phyloP scores from a whole-genome alignment of 345 rosid genomes.

The Brassica juncea region DNA sequence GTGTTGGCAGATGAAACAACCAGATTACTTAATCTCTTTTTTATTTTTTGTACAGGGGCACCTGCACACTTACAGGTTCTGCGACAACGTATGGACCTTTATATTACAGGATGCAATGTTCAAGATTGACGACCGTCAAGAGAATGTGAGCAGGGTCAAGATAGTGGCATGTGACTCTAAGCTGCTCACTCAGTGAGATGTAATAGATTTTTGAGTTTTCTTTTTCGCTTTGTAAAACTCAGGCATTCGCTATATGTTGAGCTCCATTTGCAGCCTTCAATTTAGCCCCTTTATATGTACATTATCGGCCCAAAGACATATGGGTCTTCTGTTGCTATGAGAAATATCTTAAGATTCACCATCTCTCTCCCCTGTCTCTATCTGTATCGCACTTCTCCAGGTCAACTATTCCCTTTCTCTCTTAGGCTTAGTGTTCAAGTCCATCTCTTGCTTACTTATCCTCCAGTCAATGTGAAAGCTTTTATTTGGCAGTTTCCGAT shows the following conservation, averaged over 20 bases:
- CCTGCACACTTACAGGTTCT: slow-evolving; percentile 96
- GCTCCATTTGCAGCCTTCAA: slow-evolving; percentile 38
- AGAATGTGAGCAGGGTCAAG: slow-evolving; percentile 76
- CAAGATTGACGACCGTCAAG: slow-evolving; percentile 66
- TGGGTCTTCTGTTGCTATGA: slow-evolving; percentile 30
- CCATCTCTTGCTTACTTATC: background rate
- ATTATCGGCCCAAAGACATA: slow-evolving; percentile 25
- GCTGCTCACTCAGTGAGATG: slow-evolving; percentile 73
- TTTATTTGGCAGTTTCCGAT: too few relatives aligned
- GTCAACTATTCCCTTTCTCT: slow-evolving; percentile 7
- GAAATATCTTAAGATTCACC: slow-evolving; percentile 15
- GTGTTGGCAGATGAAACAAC: background rate
- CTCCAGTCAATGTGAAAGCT: slow-evolving; percentile 33
- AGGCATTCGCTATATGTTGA: slow-evolving; percentile 26
- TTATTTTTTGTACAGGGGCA: slow-evolving; percentile 65
- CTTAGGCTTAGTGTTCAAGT: slow-evolving; percentile 13
- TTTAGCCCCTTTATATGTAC: slow-evolving; percentile 29
- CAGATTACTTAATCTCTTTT: slow-evolving; percentile 1
- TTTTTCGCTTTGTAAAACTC: slow-evolving; percentile 37
- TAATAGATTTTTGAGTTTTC: slow-evolving; percentile 38
- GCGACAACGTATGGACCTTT: slow-evolving; percentile 99
- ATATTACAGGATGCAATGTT: slow-evolving; percentile 73
- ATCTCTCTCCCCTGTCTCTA: background rate
- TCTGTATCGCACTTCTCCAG: slow-evolving; percentile 24
- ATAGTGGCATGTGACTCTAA: slow-evolving; percentile 98